These are phyloP conservation scores for Pseudogymnoascus sp. DNA, from an alignment of 2,329 filamentous ascomycete species.

Conservation along the genomic window DNA sequence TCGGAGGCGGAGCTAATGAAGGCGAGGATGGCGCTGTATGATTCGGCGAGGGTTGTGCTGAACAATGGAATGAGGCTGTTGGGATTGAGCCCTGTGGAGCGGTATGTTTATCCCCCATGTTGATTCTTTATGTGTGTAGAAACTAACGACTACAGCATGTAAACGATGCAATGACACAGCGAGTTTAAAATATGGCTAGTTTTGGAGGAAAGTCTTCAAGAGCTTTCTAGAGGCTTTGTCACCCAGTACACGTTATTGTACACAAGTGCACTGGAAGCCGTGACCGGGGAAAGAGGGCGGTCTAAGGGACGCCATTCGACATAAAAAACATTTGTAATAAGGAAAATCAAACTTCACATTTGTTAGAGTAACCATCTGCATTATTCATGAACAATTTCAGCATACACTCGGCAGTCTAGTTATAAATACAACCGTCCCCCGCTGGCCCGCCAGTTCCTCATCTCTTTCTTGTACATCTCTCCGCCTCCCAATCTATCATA, in stretches of 20 bases:
- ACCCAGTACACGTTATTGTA: neutral
- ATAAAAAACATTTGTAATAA: slow-evolving; percentile 4
- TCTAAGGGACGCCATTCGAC: neutral
- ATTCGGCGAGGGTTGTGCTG: slow-evolving; percentile 64
- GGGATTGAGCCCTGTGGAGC: slow-evolving; percentile 68
- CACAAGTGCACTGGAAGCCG: neutral
- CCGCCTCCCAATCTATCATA: neutral
- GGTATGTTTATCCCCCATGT: slow-evolving; percentile 24
- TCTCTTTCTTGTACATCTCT: neutral
- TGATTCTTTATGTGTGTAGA: neutral
- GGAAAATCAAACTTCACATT: neutral
- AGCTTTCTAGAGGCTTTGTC: neutral
- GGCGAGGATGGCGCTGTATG: slow-evolving; percentile 70
- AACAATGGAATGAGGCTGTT: slow-evolving; percentile 76
- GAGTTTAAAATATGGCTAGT: neutral
- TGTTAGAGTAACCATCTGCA: neutral
- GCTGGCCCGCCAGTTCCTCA: neutral
- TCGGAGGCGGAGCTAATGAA: slow-evolving; percentile 62
- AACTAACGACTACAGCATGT: neutral
- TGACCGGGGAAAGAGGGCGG: neutral
- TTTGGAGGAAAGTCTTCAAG: neutral
- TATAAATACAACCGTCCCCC: neutral
- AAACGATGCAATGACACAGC: neutral
- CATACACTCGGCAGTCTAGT: neutral
- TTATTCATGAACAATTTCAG: neutral